Evolutionary conservation across 2,329 filamentous ascomycete genomes (phyloP).

Genomic region (Trichoderma sp.): DNA sequence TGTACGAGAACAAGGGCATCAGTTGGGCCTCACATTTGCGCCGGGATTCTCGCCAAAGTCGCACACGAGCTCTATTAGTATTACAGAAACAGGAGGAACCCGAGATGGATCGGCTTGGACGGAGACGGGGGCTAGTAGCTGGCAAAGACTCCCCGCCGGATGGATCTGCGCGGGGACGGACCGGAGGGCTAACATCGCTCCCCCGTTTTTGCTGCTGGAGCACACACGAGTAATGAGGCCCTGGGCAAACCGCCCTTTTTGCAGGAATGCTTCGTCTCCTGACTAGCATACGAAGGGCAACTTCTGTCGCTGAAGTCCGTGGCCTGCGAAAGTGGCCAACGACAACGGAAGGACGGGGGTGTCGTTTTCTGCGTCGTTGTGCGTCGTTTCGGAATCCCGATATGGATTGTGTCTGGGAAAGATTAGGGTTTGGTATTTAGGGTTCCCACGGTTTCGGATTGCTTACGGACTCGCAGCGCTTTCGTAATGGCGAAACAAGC

Average conservation of each 20-base stretch:
- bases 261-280: constrained; percentile 19
- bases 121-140: background rate
- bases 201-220: constrained; percentile 3
- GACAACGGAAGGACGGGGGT: background rate
- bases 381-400: background rate
- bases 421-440: background rate
- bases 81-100: background rate
- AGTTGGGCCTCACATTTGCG: background rate
- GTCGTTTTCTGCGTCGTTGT: background rate
- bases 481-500: background rate
- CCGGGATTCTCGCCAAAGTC: background rate
- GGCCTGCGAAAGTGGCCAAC: too few species aligned
- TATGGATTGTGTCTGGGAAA: background rate
- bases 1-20: too few species aligned
- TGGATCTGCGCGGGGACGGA: constrained; percentile 28
- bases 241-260: background rate
- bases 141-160: constrained; percentile 16
- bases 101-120: background rate
- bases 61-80: background rate
- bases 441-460: background rate
- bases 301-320: background rate
- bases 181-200: constrained; percentile 10
- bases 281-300: constrained; percentile 10
- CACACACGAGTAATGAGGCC: constrained; percentile 19
- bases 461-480: background rate